Evolutionary conservation across 768 basidiomycete species (phyloP), one percentile per base, ranked within the genome.

Genomic region (Boletellus ananiceps): DNA sequence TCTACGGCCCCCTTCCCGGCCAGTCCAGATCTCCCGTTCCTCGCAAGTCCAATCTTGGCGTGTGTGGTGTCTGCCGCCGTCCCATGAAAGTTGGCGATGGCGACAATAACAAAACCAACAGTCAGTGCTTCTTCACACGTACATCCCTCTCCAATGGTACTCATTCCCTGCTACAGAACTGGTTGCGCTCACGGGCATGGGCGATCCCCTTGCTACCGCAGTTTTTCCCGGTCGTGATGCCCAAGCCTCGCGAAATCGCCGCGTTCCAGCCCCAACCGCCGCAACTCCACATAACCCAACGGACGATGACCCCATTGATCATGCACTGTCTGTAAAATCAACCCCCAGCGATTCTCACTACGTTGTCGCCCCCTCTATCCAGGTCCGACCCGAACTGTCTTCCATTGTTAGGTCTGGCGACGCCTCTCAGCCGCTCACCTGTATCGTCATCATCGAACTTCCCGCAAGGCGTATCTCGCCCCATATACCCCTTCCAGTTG

Each of bases 21-120:
- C 77, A 79, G 58, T 74, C 72, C 31, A 79, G 71, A 58, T 70
- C 76, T 43, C 65, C 82, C 44, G 66, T 80, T 7, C 76, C 86
- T 23, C 74, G 81, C 67, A 83, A 88, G 70, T 74, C 88, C 40
- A 86, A 90, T 63, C 73, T 96, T 19, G 96, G 96, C 16, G 90
- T 99, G 15, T 99, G 96, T 58, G 96, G 96, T 34, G 93, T 98
- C 2, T 99, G 96, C 65, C 78, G 96, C 58, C 79, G 93, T 29
- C 93, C 93, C 15, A 98, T 99, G 96, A 93, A 93, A 63, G 79
- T 99, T 14, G 87, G 86, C 19, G 93, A 95, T 50, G 87, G 88
- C 21, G 89, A 91, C 60, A 80, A 81, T 9, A 83, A 84, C 51
- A 80, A 80, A 46, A 91, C 81, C 31, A 95, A 94, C 74, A 98